phyloP scores from a whole-genome alignment of 169 alveolate species.

The Cryptosporidium meleagridis region DNA sequence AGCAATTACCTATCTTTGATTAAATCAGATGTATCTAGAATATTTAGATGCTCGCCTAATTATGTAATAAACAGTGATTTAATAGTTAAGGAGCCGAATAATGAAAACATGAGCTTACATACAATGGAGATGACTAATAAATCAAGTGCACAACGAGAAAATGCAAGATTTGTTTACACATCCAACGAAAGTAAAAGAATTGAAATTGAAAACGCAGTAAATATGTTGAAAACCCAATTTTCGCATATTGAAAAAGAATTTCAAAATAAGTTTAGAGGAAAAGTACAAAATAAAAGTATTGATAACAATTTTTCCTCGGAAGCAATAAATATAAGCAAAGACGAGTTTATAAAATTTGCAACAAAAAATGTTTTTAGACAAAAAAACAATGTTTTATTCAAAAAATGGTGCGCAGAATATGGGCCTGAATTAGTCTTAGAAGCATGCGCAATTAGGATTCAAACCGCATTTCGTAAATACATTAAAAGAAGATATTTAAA shows the following conservation, averaged over 20 bases:
- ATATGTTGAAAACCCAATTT: slow-evolving; percentile 4
- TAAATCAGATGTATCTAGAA: slow-evolving; percentile 55
- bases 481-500: background rate
- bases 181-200: background rate
- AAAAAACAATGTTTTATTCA: slow-evolving; percentile 8
- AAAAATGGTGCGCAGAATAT: slow-evolving; percentile 66
- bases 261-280: slow-evolving; percentile 1
- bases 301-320: background rate
- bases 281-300: background rate
- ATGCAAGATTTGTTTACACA: background rate
- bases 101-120: background rate
- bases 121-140: background rate
- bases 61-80: background rate
- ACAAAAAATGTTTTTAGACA: slow-evolving; percentile 40
- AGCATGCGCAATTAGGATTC: slow-evolving; percentile 72
- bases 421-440: slow-evolving; percentile 63
- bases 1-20: background rate
- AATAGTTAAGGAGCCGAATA: background rate
- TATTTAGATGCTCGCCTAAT: background rate
- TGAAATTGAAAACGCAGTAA: slow-evolving; percentile 18
- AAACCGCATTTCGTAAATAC: slow-evolving; percentile 48
- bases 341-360: slow-evolving; percentile 35
- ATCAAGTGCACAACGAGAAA: background rate
- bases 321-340: background rate
- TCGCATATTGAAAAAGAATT: slow-evolving; percentile 38